These are phyloP conservation scores for Dictyophora rubrovolvata DNA, from an alignment of 768 basidiomycete species.

Conservation along the genomic window DNA sequence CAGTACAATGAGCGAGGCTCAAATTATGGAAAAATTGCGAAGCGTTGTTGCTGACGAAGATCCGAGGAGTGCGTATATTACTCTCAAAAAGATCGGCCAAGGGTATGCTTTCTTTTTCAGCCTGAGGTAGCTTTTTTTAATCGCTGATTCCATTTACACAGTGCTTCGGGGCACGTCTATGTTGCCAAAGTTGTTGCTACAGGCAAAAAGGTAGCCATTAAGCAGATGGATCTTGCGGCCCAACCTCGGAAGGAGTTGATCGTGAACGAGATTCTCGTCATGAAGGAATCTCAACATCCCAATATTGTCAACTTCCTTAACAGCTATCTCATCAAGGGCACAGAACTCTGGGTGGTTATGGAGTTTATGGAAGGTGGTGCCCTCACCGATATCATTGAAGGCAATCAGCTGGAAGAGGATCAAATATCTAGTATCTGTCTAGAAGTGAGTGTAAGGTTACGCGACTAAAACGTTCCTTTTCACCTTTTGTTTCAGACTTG, in stretches of 20 bases:
- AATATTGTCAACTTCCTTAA: conserved; percentile 96
- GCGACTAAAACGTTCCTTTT: neutral
- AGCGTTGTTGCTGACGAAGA: conserved; percentile 81
- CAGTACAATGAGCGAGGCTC: conserved; percentile 92
- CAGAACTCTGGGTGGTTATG: conserved; percentile 96
- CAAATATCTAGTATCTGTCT: conserved; percentile 87
- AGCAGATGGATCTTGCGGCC: conserved; percentile 94
- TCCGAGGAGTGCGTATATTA: conserved; percentile 82
- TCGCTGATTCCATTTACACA: conserved; percentile 23
- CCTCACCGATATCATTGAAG: conserved; percentile 95
- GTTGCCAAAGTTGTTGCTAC: conserved; percentile 84
- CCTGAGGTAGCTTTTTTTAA: too few species aligned
- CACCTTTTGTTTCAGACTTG: conserved; percentile 55
- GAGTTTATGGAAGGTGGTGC: conserved; percentile 99
- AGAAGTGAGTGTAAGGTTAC: conserved; percentile 50
- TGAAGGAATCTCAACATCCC: conserved; percentile 96
- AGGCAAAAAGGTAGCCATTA: conserved; percentile 89
- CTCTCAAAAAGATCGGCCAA: conserved; percentile 98
- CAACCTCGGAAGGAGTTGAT: conserved; percentile 96
- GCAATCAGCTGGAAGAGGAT: conserved; percentile 89
- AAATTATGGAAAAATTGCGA: conserved; percentile 96
- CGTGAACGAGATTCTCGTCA: conserved; percentile 96
- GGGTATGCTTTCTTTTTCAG: conserved; percentile 49
- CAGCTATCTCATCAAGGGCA: conserved; percentile 78
- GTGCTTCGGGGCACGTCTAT: conserved; percentile 96